Conservation (phyloP, 495 filamentous ascomycete genomes). For the Tuber aestivum region DNA sequence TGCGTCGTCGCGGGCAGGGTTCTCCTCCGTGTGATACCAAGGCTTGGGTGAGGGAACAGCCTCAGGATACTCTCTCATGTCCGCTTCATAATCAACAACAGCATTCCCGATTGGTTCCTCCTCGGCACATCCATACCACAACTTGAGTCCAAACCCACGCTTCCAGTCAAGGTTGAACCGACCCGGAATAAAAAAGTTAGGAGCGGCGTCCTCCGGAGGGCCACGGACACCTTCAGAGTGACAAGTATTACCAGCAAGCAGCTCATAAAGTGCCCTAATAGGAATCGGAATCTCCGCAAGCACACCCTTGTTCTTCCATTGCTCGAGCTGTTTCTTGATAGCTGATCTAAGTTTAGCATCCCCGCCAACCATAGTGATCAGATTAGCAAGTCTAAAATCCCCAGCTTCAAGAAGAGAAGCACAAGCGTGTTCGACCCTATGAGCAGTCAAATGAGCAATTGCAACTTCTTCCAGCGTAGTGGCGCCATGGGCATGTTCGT, state of each 20-base stretch:
- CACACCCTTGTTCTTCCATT: constrained; percentile 73
- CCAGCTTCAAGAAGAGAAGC: constrained; percentile 62
- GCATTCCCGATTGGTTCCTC: constrained; percentile 57
- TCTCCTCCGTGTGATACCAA: constrained; percentile 26
- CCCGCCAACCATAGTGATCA: constrained; percentile 72
- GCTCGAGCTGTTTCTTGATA: constrained; percentile 68
- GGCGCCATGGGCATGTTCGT: constrained; percentile 50
- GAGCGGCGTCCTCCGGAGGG: constrained; percentile 66
- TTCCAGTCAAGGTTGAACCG: constrained; percentile 85
- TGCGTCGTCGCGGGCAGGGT: constrained; percentile 14
- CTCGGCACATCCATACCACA: constrained; percentile 72
- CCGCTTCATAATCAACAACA: constrained; percentile 26
- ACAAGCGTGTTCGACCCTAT: constrained; percentile 75
- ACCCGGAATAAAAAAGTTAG: constrained; percentile 69
- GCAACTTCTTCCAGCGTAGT: constrained; percentile 71
- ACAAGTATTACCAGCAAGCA: constrained; percentile 78
- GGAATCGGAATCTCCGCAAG: constrained; percentile 81
- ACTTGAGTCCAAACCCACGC: constrained; percentile 80
- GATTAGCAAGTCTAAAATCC: constrained; percentile 72
- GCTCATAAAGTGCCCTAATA: constrained; percentile 79
- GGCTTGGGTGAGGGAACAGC: constrained; percentile 30
- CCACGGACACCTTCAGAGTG: constrained; percentile 69
- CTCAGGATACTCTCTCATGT: constrained; percentile 34
- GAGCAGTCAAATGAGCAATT: constrained; percentile 67
- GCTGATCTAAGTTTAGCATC: constrained; percentile 59